These are phyloP conservation scores for Raffaelea arxii DNA, from an alignment of 2,329 filamentous ascomycete species.

Conservation along the genomic window DNA sequence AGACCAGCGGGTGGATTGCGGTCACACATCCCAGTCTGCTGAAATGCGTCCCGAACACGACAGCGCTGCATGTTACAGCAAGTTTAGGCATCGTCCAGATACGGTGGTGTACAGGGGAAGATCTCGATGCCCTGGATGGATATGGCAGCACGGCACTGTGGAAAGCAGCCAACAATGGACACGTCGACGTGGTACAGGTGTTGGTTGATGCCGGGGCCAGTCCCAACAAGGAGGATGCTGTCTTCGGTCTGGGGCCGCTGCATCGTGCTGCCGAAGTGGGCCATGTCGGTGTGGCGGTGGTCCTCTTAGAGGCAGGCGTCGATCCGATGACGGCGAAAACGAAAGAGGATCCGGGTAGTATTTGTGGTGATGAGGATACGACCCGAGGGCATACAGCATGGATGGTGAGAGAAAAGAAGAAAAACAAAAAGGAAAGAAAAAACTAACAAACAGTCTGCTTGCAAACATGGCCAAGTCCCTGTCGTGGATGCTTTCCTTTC, in stretches of 20 bases:
- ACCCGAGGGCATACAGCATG: constrained; percentile 18
- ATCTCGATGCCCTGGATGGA: constrained; percentile 14
- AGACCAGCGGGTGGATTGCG: neutral
- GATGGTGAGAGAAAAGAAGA: constrained; percentile 10
- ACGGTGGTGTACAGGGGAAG: constrained; percentile 7
- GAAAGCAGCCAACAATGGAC: constrained; percentile 17
- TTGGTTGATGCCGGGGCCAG: constrained; percentile 18
- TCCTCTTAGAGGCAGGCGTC: constrained; percentile 25
- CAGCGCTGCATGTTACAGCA: constrained; percentile 6
- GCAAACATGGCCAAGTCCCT: constrained; percentile 16
- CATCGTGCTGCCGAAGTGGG: constrained; percentile 24
- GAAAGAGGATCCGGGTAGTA: constrained; percentile 5
- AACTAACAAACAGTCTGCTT: constrained; percentile 17
- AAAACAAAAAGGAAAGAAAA: no score
- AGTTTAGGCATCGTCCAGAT: constrained; percentile 9
- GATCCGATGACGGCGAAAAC: constrained; percentile 20
- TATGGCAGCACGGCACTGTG: constrained; percentile 15
- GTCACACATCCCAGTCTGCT: neutral
- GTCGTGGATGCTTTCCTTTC: constrained; percentile 18
- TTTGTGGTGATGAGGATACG: constrained; percentile 7
- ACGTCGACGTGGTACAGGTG: constrained; percentile 9
- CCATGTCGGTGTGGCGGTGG: constrained; percentile 16
- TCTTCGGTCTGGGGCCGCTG: constrained; percentile 21
- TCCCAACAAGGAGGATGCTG: constrained; percentile 12
- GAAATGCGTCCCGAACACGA: constrained; percentile 2